These are phyloP conservation scores for Scenedesmus sp. DNA, from an alignment of 163 green algal species.

Conservation along the genomic window DNA sequence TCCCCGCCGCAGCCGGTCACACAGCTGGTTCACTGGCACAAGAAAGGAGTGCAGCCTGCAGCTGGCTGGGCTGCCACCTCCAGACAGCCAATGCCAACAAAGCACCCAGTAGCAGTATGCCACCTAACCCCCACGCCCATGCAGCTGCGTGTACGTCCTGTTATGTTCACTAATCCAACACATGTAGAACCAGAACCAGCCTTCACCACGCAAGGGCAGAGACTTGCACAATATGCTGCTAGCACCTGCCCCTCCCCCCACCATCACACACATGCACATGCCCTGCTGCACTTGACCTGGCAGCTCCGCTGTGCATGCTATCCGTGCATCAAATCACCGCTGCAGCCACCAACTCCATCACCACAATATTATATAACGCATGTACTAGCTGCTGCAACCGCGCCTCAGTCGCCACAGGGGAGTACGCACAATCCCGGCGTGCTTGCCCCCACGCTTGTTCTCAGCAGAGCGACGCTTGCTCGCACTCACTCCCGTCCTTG, in stretches of 20 bases:
- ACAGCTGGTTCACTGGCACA: not conserved
- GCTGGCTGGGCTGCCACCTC: not conserved
- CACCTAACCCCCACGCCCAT: not conserved
- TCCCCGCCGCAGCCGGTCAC: not conserved
- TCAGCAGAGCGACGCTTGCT: not conserved
- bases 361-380: not conserved
- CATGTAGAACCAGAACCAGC: not conserved
- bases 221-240: not conserved
- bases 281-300: not conserved
- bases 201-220: not conserved
- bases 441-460: not conserved
- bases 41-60: not conserved
- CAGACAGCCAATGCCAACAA: not conserved
- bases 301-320: not conserved
- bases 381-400: not conserved
- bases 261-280: not conserved
- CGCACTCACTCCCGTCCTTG: not conserved
- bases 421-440: not conserved
- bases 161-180: not conserved
- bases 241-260: not conserved
- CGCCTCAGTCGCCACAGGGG: not conserved
- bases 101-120: not conserved
- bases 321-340: not conserved
- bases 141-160: not conserved
- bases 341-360: not conserved